Evolutionary conservation across 768 basidiomycete genomes (phyloP).

Genomic region (Termitomyces sp.): DNA sequence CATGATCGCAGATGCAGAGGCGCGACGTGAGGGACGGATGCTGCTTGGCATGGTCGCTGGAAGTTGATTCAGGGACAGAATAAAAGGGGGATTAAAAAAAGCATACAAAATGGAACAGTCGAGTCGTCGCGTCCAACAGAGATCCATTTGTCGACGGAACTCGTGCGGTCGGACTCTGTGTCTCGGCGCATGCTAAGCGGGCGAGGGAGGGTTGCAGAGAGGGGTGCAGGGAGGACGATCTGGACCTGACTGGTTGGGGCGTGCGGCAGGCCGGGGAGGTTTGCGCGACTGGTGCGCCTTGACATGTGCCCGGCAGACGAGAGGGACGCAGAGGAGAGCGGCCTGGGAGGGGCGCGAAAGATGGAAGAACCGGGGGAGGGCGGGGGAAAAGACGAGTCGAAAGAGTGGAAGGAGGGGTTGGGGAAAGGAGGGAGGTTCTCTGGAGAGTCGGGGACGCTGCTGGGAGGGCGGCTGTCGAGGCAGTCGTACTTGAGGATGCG

Average conservation of each 20-base stretch:
- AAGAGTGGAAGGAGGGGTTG: conserved; percentile 8
- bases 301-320: conserved; percentile 9
- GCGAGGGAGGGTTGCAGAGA: conserved; percentile 34
- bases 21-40: conserved; percentile 3
- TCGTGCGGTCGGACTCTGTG: conserved; percentile 13
- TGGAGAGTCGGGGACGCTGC: conserved; percentile 8
- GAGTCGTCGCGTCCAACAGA: conserved; percentile 14
- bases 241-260: conserved; percentile 54
- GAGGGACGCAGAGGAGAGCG: conserved; percentile 25
- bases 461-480: conserved; percentile 3
- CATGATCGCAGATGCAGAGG: conserved; percentile 1
- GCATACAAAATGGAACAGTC: background rate
- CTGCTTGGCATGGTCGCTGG: background rate
- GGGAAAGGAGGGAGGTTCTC: background rate
- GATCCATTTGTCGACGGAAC: conserved; percentile 33
- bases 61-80: background rate
- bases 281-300: conserved; percentile 25
- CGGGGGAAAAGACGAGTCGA: conserved; percentile 9
- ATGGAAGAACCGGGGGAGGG: conserved; percentile 17
- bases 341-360: conserved; percentile 16
- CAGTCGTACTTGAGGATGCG: conserved; percentile 37
- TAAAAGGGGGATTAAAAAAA: background rate
- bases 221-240: conserved; percentile 62
- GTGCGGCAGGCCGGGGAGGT: conserved; percentile 56
- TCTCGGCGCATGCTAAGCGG: conserved; percentile 10